Conservation (phyloP, 2,329 filamentous ascomycete genomes). For the Xylaria sp. region DNA sequence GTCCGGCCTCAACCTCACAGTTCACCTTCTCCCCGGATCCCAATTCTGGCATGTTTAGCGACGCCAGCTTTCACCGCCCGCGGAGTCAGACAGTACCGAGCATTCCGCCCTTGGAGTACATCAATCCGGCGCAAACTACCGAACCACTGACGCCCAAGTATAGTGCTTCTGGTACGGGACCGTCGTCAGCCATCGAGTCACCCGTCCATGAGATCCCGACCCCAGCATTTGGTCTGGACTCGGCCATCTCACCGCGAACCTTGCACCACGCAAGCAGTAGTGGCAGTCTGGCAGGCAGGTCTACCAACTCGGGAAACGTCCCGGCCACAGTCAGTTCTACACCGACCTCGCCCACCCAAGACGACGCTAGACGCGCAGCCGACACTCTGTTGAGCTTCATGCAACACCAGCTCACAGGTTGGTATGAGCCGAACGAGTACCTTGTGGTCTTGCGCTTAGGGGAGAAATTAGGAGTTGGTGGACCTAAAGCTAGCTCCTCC, state of each 20-base stretch:
- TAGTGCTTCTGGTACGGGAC: slow-evolving; percentile 58
- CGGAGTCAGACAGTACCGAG: slow-evolving; percentile 88
- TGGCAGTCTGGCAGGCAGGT: slow-evolving; percentile 57
- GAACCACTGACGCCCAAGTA: slow-evolving; percentile 64
- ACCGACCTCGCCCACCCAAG: slow-evolving; percentile 77
- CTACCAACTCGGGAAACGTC: slow-evolving; percentile 50
- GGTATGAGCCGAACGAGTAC: slow-evolving; percentile 82
- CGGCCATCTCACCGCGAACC: slow-evolving; percentile 57
- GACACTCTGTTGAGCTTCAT: slow-evolving; percentile 86
- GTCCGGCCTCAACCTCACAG: slow-evolving; percentile 78
- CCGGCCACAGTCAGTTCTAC: slow-evolving; percentile 63
- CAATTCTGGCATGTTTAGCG: slow-evolving; percentile 72
- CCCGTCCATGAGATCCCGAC: slow-evolving; percentile 59
- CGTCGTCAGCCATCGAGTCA: slow-evolving; percentile 65
- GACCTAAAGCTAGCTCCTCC: slow-evolving; percentile 46
- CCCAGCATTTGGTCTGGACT: slow-evolving; percentile 58
- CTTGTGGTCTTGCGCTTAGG: slow-evolving; percentile 82
- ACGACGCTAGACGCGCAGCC: slow-evolving; percentile 85
- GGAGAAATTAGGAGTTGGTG: slow-evolving; percentile 78
- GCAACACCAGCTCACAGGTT: slow-evolving; percentile 71
- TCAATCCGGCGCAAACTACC: slow-evolving; percentile 56
- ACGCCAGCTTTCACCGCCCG: slow-evolving; percentile 75
- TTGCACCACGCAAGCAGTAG: slow-evolving; percentile 65
- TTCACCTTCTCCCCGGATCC: slow-evolving; percentile 82
- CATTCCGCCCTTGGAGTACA: slow-evolving; percentile 69